These are phyloP conservation scores for Pisolithus orientalis DNA, from an alignment of 768 basidiomycete species.

Conservation along the genomic window DNA sequence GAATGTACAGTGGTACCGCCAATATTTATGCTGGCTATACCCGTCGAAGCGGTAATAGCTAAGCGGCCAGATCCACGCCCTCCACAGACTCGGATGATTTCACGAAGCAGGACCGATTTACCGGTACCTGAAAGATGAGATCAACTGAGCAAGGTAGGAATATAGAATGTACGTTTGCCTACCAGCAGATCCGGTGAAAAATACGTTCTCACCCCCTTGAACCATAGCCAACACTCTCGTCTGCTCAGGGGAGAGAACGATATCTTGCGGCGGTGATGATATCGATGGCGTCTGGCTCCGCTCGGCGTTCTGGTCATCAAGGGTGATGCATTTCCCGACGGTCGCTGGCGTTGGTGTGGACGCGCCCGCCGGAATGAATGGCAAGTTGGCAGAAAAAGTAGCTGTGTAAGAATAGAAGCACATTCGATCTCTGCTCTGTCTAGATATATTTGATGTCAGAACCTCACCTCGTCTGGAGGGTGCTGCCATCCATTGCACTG, in stretches of 20 bases:
- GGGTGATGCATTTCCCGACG: too few relatives aligned
- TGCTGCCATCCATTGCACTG: conserved; percentile 43
- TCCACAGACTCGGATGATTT: conserved; percentile 55
- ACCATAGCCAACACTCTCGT: conserved; percentile 44
- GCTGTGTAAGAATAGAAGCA: not conserved
- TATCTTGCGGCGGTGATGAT: conserved; percentile 6
- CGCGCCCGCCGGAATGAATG: not conserved
- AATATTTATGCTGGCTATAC: conserved; percentile 78
- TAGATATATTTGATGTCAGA: not conserved
- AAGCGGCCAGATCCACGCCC: conserved; percentile 32
- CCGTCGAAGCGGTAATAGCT: conserved; percentile 78
- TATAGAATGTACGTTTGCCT: conserved; percentile 28
- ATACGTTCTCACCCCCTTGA: conserved; percentile 57
- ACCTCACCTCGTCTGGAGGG: conserved; percentile 11
- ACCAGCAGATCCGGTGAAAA: conserved; percentile 86
- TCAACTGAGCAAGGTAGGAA: not conserved
- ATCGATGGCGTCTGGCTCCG: not conserved
- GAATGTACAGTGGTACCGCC: conserved; percentile 78
- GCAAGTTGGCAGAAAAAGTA: not conserved
- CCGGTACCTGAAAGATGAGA: conserved; percentile 51
- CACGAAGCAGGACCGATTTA: conserved; percentile 74
- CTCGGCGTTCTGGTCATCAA: not conserved
- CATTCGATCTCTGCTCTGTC: not conserved
- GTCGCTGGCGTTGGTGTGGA: not conserved
- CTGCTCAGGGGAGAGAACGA: conserved; percentile 50